Evolutionary conservation across 495 filamentous ascomycete species (phyloP), one percentile per base, ranked within the genome.

Genomic region (Hypoxylon intermedium): DNA sequence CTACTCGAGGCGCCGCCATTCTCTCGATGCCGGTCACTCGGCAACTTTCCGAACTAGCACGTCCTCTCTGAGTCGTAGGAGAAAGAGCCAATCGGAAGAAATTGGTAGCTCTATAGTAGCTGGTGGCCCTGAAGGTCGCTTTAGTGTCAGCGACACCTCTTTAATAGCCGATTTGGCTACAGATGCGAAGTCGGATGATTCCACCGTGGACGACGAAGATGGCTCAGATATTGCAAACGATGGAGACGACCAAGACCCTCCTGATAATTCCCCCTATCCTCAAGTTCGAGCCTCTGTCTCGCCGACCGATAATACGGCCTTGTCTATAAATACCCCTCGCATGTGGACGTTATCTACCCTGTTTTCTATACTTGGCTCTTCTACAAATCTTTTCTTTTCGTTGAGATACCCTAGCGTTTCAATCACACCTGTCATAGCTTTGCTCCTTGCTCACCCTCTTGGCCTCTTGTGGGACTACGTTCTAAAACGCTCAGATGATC

Each of bases 391-490:
- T 23, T 92, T 94, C 71, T 90, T 94, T 75, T 85, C 88, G 28
- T 74, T 94, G 58, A 82, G 90, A 77, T 94, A 93, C 75, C 90
- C 91, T 26, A 92, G 89, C 67, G 89, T 94, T 70, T 85, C 87
- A 15, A 93, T 94, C 65, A 91, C 89, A 0, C 91, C 91, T 11
- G 85, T 93, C 41, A 92, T 94, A 68, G 90, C 90, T 18, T 75
- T 94, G 62, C 78, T 94, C 47, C 79, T 93, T 50, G 90, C 89
- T 16, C 91, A 93, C 69, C 91, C 90, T 0, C 79, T 93, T 28
- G 90, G 91, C 44, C 81, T 88, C 21, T 64, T 89, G 16, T 93
- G 91, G 89, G 91, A 93, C 66, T 81, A 79, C 31, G 15, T 86
- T 13, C 76, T 92, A 9, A 90, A 89, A 70, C 74, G 80, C 30